These are phyloP conservation scores for Aureobasidium sp. DNA, from an alignment of 2,329 filamentous ascomycete species.

Conservation along the genomic window DNA sequence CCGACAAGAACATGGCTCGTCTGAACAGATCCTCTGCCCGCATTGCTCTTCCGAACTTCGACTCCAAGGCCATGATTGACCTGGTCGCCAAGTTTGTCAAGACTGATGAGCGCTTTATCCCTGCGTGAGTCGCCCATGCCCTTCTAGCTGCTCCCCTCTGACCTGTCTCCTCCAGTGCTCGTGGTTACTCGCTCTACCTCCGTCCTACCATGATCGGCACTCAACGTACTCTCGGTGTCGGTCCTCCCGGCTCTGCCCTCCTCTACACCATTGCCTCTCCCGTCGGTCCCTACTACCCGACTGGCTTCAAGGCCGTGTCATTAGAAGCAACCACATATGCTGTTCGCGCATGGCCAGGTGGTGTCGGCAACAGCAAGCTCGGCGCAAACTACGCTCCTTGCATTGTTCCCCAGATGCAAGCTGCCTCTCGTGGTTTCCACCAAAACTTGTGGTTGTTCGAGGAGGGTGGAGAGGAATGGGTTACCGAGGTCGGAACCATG, in stretches of 20 bases:
- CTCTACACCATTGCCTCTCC: conserved; percentile 94
- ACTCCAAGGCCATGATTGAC: conserved; percentile 64
- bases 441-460: conserved; percentile 98
- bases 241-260: conserved; percentile 82
- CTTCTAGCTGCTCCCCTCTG: background rate
- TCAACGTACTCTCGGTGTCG: conserved; percentile 86
- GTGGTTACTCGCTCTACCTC: conserved; percentile 88
- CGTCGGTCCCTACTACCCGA: conserved; percentile 96
- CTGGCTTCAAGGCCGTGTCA: conserved; percentile 93
- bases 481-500: conserved; percentile 98
- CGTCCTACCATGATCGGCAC: conserved; percentile 97
- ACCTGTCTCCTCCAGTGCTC: background rate
- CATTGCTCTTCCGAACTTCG: conserved; percentile 87
- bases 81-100: conserved; percentile 74
- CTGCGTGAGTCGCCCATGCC: conserved; percentile 46
- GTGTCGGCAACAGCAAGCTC: conserved; percentile 96
- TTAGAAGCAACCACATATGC: conserved; percentile 95
- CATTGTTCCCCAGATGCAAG: conserved; percentile 91
- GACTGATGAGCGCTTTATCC: conserved; percentile 84
- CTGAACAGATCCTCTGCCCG: conserved; percentile 86
- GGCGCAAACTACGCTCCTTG: conserved; percentile 99
- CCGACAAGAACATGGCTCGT: conserved; percentile 91
- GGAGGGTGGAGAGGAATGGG: conserved; percentile 62
- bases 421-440: conserved; percentile 85
- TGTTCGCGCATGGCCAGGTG: conserved; percentile 94